A percentile compares a stretch with the other conserved stretches of the same genome.
Evolutionary conservation across 352 stramenopile genomes (phyloP).

Genomic region (Heterotrichella gracilis): DNA sequence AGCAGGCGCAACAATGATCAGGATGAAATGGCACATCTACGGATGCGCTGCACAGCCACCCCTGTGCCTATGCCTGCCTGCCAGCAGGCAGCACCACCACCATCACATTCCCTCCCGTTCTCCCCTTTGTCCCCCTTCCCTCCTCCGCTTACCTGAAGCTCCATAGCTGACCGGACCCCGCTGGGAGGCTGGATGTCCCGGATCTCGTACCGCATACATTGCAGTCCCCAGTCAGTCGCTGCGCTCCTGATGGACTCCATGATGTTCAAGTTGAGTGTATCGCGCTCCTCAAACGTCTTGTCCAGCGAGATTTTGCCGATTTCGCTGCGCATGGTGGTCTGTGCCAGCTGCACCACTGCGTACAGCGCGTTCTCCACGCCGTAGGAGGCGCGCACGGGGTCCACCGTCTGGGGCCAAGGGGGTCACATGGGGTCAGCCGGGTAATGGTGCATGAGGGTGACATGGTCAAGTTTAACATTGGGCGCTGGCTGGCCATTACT

Average conservation of each 20-base stretch:
- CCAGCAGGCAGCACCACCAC: too few relatives aligned
- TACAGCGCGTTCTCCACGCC: constrained; percentile 45
- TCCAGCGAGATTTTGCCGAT: constrained; percentile 57
- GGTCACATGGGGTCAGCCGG: too few relatives aligned
- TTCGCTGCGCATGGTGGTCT: constrained; percentile 54
- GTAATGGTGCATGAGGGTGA: too few relatives aligned
- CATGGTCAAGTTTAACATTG: too few relatives aligned
- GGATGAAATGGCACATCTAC: too few relatives aligned
- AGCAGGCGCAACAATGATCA: too few relatives aligned
- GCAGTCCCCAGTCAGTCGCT: constrained; percentile 46
- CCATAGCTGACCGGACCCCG: constrained; percentile 46
- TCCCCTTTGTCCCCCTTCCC: too few relatives aligned
- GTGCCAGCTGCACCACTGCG: constrained; percentile 47
- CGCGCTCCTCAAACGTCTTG: constrained; percentile 58
- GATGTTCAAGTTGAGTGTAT: constrained; percentile 52
- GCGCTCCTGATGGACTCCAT: constrained; percentile 54
- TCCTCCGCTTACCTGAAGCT: constrained; percentile 19
- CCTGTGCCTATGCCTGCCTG: too few relatives aligned
- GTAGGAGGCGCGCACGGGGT: constrained; percentile 48
- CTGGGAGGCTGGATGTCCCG: constrained; percentile 43
- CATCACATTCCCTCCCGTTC: too few relatives aligned
- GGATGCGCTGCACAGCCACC: too few relatives aligned
- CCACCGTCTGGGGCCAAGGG: too few relatives aligned
- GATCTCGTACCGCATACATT: constrained; percentile 54
- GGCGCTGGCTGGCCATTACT: too few relatives aligned